Evolutionary conservation across 768 basidiomycete species (phyloP).

Genomic region (Kondoa subrosea): DNA sequence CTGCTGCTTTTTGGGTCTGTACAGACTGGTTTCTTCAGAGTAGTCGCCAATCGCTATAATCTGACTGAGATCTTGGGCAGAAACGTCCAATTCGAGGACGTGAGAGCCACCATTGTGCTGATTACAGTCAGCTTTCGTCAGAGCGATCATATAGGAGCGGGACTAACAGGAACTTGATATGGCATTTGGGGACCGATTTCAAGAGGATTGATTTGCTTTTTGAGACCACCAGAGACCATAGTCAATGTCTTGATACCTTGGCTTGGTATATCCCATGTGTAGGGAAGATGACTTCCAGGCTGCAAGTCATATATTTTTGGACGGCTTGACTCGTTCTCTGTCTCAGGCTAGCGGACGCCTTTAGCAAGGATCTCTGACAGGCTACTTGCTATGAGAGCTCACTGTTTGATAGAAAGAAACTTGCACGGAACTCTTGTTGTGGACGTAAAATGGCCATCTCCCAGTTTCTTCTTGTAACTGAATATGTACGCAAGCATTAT

Average conservation of each 20-base stretch:
- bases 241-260: slow-evolving; percentile 60
- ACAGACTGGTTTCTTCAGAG: slow-evolving; percentile 64
- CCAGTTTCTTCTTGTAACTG: slow-evolving; percentile 49
- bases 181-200: slow-evolving; percentile 86
- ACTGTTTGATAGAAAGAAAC: slow-evolving; percentile 63
- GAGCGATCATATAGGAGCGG: slow-evolving; percentile 75
- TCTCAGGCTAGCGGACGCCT: slow-evolving; percentile 7
- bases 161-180: slow-evolving; percentile 77
- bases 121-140: slow-evolving; percentile 29
- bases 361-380: background rate
- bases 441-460: slow-evolving; percentile 74
- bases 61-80: slow-evolving; percentile 72
- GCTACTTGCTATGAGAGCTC: slow-evolving; percentile 19
- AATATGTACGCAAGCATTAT: slow-evolving; percentile 80
- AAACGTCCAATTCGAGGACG: slow-evolving; percentile 68
- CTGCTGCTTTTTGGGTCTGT: slow-evolving; percentile 39
- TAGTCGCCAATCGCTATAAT: slow-evolving; percentile 74
- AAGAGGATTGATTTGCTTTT: slow-evolving; percentile 67
- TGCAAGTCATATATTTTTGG: slow-evolving; percentile 41
- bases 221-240: slow-evolving; percentile 46
- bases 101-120: slow-evolving; percentile 27
- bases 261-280: slow-evolving; percentile 90
- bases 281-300: slow-evolving; percentile 44
- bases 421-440: slow-evolving; percentile 64
- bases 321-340: slow-evolving; percentile 21